A percentile compares a stretch with the other conserved stretches of the same genome.
Conservation (phyloP, 805 yeast species). For the Myxozyma vanderwaltii region DNA sequence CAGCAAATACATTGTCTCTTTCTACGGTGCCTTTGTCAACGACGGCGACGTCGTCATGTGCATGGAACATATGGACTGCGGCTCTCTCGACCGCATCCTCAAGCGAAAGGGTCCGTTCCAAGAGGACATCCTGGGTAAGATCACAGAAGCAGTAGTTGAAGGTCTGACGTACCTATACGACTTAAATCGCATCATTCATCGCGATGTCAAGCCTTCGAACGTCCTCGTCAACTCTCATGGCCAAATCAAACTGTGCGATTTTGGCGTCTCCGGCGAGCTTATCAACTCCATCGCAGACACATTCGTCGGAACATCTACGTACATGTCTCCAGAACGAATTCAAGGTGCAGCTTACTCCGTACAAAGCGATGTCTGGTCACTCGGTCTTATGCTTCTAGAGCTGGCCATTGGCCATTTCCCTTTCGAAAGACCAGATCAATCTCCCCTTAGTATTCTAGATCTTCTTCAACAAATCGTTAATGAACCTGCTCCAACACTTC, state of each 20-base stretch:
- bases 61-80: constrained; percentile 96
- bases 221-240: constrained; percentile 86
- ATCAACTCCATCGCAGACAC: constrained; percentile 96
- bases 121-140: constrained; percentile 67
- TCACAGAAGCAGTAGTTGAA: constrained; percentile 72
- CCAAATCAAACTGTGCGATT: constrained; percentile 88
- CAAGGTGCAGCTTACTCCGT: constrained; percentile 92
- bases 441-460: constrained; percentile 86
- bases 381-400: constrained; percentile 88
- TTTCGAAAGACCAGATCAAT: constrained; percentile 45
- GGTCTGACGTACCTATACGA: constrained; percentile 83
- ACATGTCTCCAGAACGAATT: constrained; percentile 92
- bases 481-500: constrained; percentile 81
- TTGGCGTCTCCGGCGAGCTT: constrained; percentile 97
- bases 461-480: constrained; percentile 89
- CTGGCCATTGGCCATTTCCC: constrained; percentile 84
- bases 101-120: constrained; percentile 64
- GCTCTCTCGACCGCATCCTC: constrained; percentile 81
- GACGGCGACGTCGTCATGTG: constrained; percentile 80
- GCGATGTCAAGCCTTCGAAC: constrained; percentile 96
- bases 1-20: constrained; percentile 78
- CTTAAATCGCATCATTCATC: constrained; percentile 83
- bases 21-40: constrained; percentile 84
- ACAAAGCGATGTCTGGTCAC: constrained; percentile 97
- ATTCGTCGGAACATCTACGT: constrained; percentile 96